Evolutionary conservation across 495 filamentous ascomycete genomes (phyloP).

Genomic region (Sordaria brevicollis): DNA sequence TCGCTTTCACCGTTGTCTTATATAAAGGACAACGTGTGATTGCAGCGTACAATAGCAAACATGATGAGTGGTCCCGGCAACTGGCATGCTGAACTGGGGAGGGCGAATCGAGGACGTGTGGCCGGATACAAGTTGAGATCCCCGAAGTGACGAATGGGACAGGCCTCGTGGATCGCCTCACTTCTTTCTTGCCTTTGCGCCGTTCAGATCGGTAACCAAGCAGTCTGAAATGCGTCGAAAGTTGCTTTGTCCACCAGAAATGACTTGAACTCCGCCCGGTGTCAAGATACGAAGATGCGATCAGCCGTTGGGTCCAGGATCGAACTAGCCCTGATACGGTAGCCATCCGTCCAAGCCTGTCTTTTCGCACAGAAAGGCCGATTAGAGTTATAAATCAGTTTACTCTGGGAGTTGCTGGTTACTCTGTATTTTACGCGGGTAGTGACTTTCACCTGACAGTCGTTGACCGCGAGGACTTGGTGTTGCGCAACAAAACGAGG

Average conservation of each 20-base stretch:
- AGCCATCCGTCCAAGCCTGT: not conserved
- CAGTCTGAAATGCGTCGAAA: not conserved
- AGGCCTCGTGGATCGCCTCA: not conserved
- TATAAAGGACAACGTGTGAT: not conserved
- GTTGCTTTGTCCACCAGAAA: not conserved
- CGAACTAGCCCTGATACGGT: not conserved
- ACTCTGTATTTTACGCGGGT: not conserved
- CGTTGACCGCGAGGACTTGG: not conserved
- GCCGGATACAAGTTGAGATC: not conserved
- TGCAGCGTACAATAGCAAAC: not conserved
- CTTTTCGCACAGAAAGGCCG: not conserved
- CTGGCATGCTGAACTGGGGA: not conserved
- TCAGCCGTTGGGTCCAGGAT: not conserved
- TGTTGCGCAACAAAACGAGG: conserved; percentile 4
- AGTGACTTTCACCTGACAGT: not conserved
- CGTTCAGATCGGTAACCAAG: not conserved
- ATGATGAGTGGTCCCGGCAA: not conserved
- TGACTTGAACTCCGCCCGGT: not conserved
- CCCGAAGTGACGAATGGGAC: not conserved
- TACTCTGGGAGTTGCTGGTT: not conserved
- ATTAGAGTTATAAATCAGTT: not conserved
- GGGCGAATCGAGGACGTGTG: not conserved
- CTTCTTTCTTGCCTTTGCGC: not conserved
- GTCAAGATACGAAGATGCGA: not conserved
- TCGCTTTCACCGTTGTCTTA: not conserved